Conservation (phyloP, 2,329 filamentous ascomycete species). For the Beauveria asiatica region DNA sequence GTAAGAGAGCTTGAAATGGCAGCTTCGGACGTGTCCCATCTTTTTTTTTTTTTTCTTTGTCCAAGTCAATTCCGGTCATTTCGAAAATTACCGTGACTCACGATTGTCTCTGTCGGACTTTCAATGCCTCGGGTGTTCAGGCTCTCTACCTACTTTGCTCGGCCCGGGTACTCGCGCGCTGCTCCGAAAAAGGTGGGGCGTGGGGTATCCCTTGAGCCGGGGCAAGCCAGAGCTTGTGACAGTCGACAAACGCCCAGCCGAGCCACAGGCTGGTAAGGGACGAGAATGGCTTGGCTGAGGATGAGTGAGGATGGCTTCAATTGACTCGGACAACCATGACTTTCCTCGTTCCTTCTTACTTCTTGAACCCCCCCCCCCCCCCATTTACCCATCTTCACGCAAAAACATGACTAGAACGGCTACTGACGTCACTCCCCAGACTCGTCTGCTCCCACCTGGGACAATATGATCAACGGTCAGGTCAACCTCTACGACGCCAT, state of each 20-base stretch:
- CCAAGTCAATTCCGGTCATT: not conserved
- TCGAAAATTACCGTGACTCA: not conserved
- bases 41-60: not conserved
- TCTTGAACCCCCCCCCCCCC: no score
- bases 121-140: constrained; percentile 1
- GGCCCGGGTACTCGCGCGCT: constrained; percentile 6
- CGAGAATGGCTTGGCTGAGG: not conserved
- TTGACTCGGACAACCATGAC: not conserved
- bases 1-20: not conserved
- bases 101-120: not conserved
- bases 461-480: constrained; percentile 98
- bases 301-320: not conserved
- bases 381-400: constrained; percentile 7
- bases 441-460: constrained; percentile 93
- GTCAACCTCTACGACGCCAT: constrained; percentile 96
- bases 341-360: not conserved
- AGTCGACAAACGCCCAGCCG: not conserved
- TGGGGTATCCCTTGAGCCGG: constrained; percentile 1
- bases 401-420: constrained; percentile 2
- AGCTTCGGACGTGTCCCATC: no score
- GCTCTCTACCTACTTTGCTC: not conserved
- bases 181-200: constrained; percentile 7
- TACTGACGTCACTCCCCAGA: constrained; percentile 42
- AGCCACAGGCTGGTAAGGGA: not conserved
- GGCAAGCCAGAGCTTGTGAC: constrained; percentile 9